phyloP scores from a whole-genome alignment of 352 stramenopile species.

The Phytophthora colocasiae region DNA sequence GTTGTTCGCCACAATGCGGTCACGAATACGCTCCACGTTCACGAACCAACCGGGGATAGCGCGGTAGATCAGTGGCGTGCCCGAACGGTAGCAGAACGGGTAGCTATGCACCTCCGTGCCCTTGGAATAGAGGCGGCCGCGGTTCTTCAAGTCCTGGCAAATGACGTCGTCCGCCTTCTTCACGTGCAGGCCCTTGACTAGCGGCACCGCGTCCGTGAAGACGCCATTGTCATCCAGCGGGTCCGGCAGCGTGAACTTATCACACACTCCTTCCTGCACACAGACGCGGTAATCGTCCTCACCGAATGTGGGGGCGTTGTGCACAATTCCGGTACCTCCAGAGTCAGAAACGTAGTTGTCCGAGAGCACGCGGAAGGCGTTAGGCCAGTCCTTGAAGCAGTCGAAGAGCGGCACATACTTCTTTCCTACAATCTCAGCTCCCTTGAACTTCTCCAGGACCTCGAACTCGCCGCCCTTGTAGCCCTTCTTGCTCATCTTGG shows the following conservation, averaged over 20 bases:
- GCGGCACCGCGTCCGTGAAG: conserved; percentile 94
- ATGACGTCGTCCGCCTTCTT: conserved; percentile 99
- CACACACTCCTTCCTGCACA: conserved; percentile 94
- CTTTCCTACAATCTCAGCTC: conserved; percentile 94
- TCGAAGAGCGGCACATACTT: conserved; percentile 97
- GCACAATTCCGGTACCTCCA: conserved; percentile 97
- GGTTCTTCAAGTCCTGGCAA: conserved; percentile 95
- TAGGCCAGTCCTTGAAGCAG: conserved; percentile 92
- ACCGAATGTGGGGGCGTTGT: conserved; percentile 99
- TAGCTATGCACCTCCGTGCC: conserved; percentile 98
- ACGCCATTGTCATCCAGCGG: conserved; percentile 97
- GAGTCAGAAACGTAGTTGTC: conserved; percentile 99
- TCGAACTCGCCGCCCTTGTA: conserved; percentile 96
- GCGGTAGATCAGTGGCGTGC: conserved; percentile 99
- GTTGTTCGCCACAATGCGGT: conserved; percentile 93
- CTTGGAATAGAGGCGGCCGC: conserved; percentile 97
- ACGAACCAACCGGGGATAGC: conserved; percentile 99
- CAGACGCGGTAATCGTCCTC: conserved; percentile 99
- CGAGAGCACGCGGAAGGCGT: conserved; percentile 96
- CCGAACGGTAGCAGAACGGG: conserved; percentile 99
- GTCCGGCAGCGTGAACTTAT: conserved; percentile 96
- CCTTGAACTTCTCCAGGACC: conserved; percentile 91
- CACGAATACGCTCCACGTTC: conserved; percentile 98
- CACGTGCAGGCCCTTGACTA: conserved; percentile 96
- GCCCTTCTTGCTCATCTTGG: conserved; percentile 97